A percentile compares a stretch with the other conserved stretches of the same genome.
These are phyloP conservation scores for Pichia nakasei DNA, from an alignment of 805 yeast genomes.

Conservation along the genomic window DNA sequence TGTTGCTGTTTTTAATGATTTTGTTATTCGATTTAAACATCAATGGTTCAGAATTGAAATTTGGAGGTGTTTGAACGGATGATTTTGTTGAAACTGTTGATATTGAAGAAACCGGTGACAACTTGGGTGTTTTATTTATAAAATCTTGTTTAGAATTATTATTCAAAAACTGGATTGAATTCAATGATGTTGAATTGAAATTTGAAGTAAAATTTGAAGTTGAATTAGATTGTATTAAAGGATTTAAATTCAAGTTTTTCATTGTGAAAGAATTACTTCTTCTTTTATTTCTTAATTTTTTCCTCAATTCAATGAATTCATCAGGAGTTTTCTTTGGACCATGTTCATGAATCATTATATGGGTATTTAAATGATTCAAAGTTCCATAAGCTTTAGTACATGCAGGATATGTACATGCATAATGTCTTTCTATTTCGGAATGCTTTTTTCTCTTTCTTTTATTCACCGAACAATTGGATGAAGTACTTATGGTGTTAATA, in stretches of 20 bases:
- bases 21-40: too few species aligned
- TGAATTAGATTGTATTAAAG: too few species aligned
- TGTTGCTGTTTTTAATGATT: background rate
- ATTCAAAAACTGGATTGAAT: too few species aligned
- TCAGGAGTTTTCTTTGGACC: constrained; percentile 47
- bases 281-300: constrained; percentile 28
- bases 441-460: constrained; percentile 47
- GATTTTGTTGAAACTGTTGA: background rate
- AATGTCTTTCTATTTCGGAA: constrained; percentile 47
- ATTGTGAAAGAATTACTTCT: background rate
- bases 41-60: too few species aligned
- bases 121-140: background rate
- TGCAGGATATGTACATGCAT: constrained; percentile 37
- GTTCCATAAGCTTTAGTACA: constrained; percentile 54
- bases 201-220: too few species aligned
- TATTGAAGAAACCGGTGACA: background rate
- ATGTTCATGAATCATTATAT: constrained; percentile 43
- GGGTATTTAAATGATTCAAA: constrained; percentile 50
- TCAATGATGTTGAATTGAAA: too few species aligned
- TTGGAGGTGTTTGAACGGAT: background rate
- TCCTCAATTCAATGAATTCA: constrained; percentile 45
- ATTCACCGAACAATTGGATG: background rate
- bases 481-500: too few species aligned
- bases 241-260: background rate
- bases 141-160: background rate